These are phyloP conservation scores for Paramecium octaurelia DNA, from an alignment of 73 alveolate species.

Conservation along the genomic window DNA sequence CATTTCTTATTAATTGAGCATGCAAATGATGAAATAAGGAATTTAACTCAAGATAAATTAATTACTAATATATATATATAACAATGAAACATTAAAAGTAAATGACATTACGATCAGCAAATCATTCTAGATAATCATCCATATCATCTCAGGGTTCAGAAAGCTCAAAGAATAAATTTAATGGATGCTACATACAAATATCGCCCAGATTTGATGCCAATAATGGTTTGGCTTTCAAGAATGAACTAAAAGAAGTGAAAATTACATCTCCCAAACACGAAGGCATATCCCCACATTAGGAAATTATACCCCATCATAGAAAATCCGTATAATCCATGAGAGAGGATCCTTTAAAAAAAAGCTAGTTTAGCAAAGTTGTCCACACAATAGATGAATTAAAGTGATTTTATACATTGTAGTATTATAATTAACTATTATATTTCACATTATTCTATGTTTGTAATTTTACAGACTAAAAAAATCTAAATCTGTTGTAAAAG, in stretches of 20 bases:
- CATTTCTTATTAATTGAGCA: not conserved
- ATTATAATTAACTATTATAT: not conserved
- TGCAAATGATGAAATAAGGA: not conserved
- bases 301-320: not conserved
- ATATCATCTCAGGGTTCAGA: not conserved
- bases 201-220: slow-evolving; percentile 12
- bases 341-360: slow-evolving; percentile 3
- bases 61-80: not conserved
- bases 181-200: not conserved
- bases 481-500: slow-evolving; percentile 13
- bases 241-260: not conserved
- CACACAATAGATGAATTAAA: not conserved
- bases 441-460: not conserved
- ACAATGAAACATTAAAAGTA: not conserved
- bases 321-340: not conserved
- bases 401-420: not conserved
- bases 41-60: not conserved
- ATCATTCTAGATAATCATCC: slow-evolving; percentile 3
- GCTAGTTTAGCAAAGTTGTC: not conserved
- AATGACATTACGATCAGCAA: not conserved
- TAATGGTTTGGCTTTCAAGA: not conserved
- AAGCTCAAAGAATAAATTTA: not conserved
- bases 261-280: not conserved
- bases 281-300: not conserved
- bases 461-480: slow-evolving; percentile 16